Base-by-base conservation (phyloP, 2,329 filamentous ascomycete species). In the Didymosphaeria variabile region DNA sequence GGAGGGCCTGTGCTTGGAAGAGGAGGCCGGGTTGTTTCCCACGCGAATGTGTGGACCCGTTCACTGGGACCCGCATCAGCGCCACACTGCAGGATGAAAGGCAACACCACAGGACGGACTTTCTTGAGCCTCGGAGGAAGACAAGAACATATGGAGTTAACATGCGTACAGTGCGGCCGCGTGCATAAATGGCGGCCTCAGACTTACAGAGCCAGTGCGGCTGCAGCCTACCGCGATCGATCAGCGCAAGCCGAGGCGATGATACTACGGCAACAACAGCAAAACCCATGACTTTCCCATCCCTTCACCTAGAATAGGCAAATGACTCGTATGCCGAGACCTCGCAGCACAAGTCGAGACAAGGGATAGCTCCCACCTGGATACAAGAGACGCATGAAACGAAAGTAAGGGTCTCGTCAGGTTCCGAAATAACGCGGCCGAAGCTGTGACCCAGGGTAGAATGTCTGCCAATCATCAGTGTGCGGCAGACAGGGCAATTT, bases 151-250 rank as follows among this genome's bases (percentile, higher is more conserved):
- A 51, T n/a, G 44, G 47, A 44, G n/a, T 23, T 52, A 51, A 31
- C 32, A n/a, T 40, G 47, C 17, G 47, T 40, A 13, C 31, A 55
- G 13, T 36, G 54, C 46, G 42, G 36, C 26, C 26, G 29, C 40
- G 38, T 46, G 49, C 44, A 54, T 29, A 34, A 44, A 44, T 17
- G 45, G 59, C 59, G 50, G 51, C 51, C 59, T 61, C 55, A 19
- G 26, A 36, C 15, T 38, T 19, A 26, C 34, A 12, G 15, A 45
- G 8, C 38, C 26, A 44, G 29, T 56, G 52, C 31, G 23, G 36
- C 57, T 55, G 52, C n/a, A 54, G 51, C 51, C 51, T 42, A 44
- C 51, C 31, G 26, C 53, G 38, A 21, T 46, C 12, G 26, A 46
- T 46, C 12, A 31, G n/a, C 53, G 42, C 42, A 55, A 55, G 17